Conservation (phyloP, 2,329 filamentous ascomycete species). For the Pseudogymnoascus verrucosus region DNA sequence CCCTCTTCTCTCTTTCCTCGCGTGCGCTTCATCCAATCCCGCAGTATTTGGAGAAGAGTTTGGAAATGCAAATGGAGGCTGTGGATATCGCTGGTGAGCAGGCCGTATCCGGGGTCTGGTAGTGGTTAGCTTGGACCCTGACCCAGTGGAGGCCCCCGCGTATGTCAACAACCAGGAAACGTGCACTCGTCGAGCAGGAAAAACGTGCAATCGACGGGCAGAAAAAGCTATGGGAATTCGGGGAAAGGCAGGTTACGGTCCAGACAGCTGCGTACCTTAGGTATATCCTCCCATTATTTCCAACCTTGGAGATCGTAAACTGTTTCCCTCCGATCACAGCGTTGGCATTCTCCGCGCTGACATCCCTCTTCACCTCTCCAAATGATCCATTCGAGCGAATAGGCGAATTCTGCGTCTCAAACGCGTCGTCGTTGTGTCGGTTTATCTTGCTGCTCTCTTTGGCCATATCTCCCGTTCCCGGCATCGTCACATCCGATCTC, state of each 20-base stretch:
- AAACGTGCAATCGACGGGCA: conserved; percentile 31
- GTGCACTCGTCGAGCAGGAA: conserved; percentile 22
- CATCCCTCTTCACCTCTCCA: conserved; percentile 47
- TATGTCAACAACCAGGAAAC: conserved; percentile 12
- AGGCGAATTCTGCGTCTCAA: conserved; percentile 19
- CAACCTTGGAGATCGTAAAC: conserved; percentile 74
- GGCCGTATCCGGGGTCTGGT: conserved; percentile 53
- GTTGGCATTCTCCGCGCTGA: conserved; percentile 52
- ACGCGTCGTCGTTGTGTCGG: conserved; percentile 23
- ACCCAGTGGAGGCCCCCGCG: background rate
- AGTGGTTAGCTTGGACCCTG: conserved; percentile 9
- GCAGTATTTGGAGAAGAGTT: conserved; percentile 53
- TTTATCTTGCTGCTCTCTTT: conserved; percentile 13
- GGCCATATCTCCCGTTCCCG: conserved; percentile 12
- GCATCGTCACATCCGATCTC: conserved; percentile 13
- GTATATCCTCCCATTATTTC: conserved; percentile 76
- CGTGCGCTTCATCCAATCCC: conserved; percentile 41
- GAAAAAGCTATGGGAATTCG: conserved; percentile 17
- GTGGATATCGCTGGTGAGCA: conserved; percentile 52
- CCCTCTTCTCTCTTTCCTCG: conserved; percentile 23
- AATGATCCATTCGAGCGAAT: conserved; percentile 7
- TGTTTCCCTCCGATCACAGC: conserved; percentile 36
- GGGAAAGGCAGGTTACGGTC: conserved; percentile 16
- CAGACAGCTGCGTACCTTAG: conserved; percentile 47
- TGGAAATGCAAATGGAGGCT: conserved; percentile 53